Percentiles rank a stretch among this genome's conserved stretches.
Conservation (phyloP, 352 stramenopile genomes). For the Phytophthora idaei region DNA sequence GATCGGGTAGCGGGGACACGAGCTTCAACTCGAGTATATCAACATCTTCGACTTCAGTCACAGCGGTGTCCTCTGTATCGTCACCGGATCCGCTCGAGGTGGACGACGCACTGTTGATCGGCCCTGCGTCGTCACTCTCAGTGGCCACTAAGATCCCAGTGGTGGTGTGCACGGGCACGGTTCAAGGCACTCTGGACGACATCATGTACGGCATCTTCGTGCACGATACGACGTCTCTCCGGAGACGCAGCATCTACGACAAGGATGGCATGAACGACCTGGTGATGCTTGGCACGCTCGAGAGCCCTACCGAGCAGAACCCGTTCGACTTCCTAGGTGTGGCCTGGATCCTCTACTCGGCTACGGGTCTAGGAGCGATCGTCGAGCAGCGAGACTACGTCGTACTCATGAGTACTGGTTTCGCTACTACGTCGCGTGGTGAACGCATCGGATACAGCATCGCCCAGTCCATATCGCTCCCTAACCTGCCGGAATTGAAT, state of each 20-base stretch:
- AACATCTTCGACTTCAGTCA: conserved; percentile 3
- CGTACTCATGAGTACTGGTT: conserved; percentile 36
- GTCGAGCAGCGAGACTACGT: conserved; percentile 52
- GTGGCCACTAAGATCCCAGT: conserved; percentile 45
- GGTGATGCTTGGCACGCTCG: conserved; percentile 45
- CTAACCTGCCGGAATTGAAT: conserved; percentile 43
- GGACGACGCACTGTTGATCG: conserved; percentile 39
- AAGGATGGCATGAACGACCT: conserved; percentile 47
- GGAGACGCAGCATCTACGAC: conserved; percentile 33
- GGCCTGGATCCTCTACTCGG: conserved; percentile 54
- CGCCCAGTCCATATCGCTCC: conserved; percentile 55
- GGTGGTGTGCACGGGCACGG: conserved; percentile 38
- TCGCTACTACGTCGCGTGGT: conserved; percentile 41
- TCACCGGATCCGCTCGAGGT: conserved; percentile 15
- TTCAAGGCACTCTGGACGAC: conserved; percentile 57
- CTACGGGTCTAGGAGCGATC: conserved; percentile 30
- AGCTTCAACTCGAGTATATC: not conserved
- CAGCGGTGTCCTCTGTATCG: conserved; percentile 16
- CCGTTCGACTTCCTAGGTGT: conserved; percentile 55
- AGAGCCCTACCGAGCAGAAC: conserved; percentile 36
- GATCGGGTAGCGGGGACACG: conserved; percentile 15
- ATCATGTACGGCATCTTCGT: conserved; percentile 52
- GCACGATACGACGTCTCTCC: conserved; percentile 47
- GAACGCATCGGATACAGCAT: conserved; percentile 54
- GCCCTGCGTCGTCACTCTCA: conserved; percentile 46